Percentiles rank a stretch among this genome's conserved stretches.
Conservation (phyloP, 345 rosid species). For the Brassica carinata region DNA sequence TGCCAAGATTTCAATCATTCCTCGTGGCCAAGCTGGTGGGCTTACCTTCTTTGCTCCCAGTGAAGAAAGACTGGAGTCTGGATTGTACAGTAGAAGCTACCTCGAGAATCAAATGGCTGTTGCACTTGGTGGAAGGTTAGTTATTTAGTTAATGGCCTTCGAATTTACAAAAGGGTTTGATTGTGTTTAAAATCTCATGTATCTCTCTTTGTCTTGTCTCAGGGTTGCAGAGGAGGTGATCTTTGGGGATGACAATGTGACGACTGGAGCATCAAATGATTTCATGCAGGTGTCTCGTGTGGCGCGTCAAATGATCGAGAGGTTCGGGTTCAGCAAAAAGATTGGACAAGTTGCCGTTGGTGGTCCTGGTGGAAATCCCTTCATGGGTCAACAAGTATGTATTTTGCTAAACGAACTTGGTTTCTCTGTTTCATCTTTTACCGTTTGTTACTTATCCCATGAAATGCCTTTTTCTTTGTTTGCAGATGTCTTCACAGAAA, state of each 20-base stretch:
- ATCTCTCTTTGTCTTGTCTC: conserved; percentile 1
- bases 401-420: neutral
- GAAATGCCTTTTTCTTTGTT: neutral
- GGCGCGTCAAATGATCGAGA: conserved; percentile 99
- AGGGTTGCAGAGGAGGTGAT: conserved; percentile 98
- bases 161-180: neutral
- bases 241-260: conserved; percentile 86
- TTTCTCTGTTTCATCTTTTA: conserved; percentile 6
- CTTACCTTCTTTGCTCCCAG: conserved; percentile 97
- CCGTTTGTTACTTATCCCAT: neutral
- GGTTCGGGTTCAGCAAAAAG: conserved; percentile 96
- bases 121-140: conserved; percentile 97
- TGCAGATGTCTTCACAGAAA: conserved; percentile 93
- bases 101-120: conserved; percentile 98
- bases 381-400: conserved; percentile 72
- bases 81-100: conserved; percentile 94
- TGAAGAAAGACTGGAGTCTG: conserved; percentile 97
- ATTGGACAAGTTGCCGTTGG: conserved; percentile 97
- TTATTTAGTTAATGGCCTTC: conserved; percentile 34
- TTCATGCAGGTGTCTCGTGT: conserved; percentile 99
- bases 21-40: conserved; percentile 98
- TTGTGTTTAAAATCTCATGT: conserved; percentile 12
- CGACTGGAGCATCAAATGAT: conserved; percentile 97
- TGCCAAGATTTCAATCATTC: conserved; percentile 94
- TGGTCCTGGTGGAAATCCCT: conserved; percentile 95